phyloP scores from a whole-genome alignment of 139 green algal genomes.

The Diplosphaera chodatii region DNA sequence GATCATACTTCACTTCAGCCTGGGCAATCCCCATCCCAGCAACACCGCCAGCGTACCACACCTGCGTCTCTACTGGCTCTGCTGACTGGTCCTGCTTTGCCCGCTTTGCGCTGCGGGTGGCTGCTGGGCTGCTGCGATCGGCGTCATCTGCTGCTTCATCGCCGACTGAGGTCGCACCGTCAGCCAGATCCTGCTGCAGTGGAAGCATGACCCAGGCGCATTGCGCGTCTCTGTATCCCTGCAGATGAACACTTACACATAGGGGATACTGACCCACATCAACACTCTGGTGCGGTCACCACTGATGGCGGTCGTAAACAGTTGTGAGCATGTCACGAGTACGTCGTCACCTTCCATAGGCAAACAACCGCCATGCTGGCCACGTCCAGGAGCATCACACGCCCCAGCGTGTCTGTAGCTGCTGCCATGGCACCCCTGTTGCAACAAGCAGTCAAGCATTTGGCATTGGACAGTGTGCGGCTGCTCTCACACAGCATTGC shows the following conservation, averaged over 20 bases:
- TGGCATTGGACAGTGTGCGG: background rate
- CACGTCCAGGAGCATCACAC: constrained; percentile 52
- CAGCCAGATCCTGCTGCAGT: background rate
- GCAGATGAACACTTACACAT: background rate
- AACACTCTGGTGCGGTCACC: too few relatives aligned
- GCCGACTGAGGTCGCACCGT: background rate
- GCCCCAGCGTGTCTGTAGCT: constrained; percentile 50
- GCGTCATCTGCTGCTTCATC: background rate
- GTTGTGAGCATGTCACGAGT: too few relatives aligned
- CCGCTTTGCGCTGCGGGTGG: background rate
- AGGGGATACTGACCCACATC: too few relatives aligned
- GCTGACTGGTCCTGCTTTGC: background rate
- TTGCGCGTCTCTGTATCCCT: constrained; percentile 58
- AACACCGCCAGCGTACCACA: too few relatives aligned
- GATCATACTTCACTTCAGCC: too few relatives aligned
- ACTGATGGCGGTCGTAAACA: too few relatives aligned
- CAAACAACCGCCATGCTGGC: constrained; percentile 26
- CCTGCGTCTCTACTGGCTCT: background rate
- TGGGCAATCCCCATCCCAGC: too few relatives aligned
- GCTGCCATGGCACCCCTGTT: constrained; percentile 30
- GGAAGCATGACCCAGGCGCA: constrained; percentile 46
- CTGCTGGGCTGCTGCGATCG: background rate
- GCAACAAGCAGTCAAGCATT: background rate
- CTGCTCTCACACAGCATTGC: background rate
- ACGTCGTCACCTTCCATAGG: constrained; percentile 47